Evolutionary conservation across 805 yeast species (phyloP).

Genomic region (Cyberlindnera misumaiensis): DNA sequence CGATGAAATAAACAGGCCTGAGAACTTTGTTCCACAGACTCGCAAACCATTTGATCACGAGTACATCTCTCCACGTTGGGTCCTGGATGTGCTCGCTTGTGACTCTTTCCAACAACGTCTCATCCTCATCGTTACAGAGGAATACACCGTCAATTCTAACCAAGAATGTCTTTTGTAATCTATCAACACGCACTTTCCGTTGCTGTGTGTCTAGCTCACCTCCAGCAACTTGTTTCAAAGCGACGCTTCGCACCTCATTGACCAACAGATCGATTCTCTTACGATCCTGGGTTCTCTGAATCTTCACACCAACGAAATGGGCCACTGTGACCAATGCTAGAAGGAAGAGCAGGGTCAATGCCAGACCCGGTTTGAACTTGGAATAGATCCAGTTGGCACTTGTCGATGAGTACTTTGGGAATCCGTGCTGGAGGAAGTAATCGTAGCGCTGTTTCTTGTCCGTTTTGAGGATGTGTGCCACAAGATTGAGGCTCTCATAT

Average conservation of each 20-base stretch:
- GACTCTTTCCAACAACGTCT: constrained; percentile 31
- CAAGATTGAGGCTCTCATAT: constrained; percentile 71
- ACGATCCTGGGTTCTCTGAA: constrained; percentile 46
- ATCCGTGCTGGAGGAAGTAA: constrained; percentile 74
- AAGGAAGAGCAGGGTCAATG: constrained; percentile 44
- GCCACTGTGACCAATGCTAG: constrained; percentile 44
- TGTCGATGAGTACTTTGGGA: constrained; percentile 68
- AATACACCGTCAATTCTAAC: constrained; percentile 56
- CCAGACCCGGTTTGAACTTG: constrained; percentile 60
- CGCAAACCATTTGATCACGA: constrained; percentile 36
- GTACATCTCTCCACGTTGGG: constrained; percentile 45
- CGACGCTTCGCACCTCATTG: constrained; percentile 42
- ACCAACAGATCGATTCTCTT: constrained; percentile 49
- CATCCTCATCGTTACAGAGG: constrained; percentile 33
- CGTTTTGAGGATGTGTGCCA: constrained; percentile 65
- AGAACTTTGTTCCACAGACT: constrained; percentile 35
- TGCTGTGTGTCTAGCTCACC: constrained; percentile 10
- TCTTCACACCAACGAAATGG: constrained; percentile 50
- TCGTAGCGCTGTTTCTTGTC: constrained; percentile 66
- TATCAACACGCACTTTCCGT: constrained; percentile 15
- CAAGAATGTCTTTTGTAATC: constrained; percentile 43
- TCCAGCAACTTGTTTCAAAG: constrained; percentile 51
- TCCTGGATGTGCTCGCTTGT: constrained; percentile 40
- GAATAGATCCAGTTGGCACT: constrained; percentile 47
- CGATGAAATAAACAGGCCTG: constrained; percentile 7